Evolutionary conservation across 352 stramenopile genomes (phyloP), one percentile per base, ranked within the genome.

Genomic region (Pythium catenulatum): DNA sequence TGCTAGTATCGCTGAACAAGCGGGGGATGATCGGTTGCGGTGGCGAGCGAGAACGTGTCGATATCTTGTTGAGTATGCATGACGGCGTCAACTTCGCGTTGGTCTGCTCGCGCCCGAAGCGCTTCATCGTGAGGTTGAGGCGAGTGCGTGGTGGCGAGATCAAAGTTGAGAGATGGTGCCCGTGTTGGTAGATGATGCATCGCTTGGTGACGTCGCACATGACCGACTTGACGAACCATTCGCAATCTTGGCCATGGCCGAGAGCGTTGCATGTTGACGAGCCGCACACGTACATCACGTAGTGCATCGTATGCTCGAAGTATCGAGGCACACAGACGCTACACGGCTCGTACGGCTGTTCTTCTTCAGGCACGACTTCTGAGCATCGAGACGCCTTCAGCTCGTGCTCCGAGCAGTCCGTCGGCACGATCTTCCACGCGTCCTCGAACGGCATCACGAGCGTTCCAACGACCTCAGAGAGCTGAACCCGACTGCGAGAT

Each of bases 381-480:
- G 68, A 1, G 45, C 43, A 27, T 77, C 68, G 27, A 77, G 68
- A 77, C 11, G 25, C 4, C 68, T 63, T 46, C 17, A 63, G 13
- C 68, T 77, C 45, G 1, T 36, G 3, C 45, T 77, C 68, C 4
- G 68, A 77, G 46, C 46, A 63, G 68, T 77, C 27, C 13, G 27
- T 21, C 45, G 13, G 21, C 1, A 77, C 46, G 4, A 59, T 15
- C 21, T 34, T 39, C 63, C 63, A 74, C 19, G 63, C 63, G 41
- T 74, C 54, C 63, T 54, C 63, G n/a, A 74, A 74, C 63, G 63
- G 63, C 63, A 74, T 74, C 39, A 8, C 34, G 63, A 59, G 45
- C n/a, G n/a, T n/a, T n/a, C n/a, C n/a, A n/a, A n/a, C n/a, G n/a
- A n/a, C n/a, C n/a, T n/a, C n/a, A n/a, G n/a, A n/a, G n/a, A 36